These are phyloP conservation scores for Bathelium albidoporum DNA, from an alignment of 495 filamentous ascomycete species.

Conservation along the genomic window DNA sequence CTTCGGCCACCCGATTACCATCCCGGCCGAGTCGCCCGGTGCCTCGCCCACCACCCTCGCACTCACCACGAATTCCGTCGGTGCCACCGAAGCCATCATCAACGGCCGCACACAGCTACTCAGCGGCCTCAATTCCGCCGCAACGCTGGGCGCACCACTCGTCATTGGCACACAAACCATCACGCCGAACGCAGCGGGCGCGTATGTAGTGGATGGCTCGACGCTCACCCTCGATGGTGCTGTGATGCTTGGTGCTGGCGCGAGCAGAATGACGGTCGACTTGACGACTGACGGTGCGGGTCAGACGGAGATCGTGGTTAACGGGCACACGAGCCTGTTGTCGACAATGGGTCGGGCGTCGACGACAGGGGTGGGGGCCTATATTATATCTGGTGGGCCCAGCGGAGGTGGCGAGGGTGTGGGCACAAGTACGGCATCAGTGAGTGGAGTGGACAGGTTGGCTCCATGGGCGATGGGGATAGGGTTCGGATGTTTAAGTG, in stretches of 20 bases:
- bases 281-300: not conserved
- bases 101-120: not conserved
- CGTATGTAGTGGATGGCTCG: conserved; percentile 2
- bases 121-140: not conserved
- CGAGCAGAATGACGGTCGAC: not conserved
- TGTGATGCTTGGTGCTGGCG: not conserved
- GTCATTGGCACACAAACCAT: too few species aligned
- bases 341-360: not conserved
- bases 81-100: not conserved
- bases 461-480: not conserved
- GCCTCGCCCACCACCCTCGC: not conserved
- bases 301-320: not conserved
- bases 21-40: not conserved
- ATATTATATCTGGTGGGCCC: not conserved
- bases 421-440: not conserved
- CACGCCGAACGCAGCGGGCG: not conserved
- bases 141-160: not conserved
- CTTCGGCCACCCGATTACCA: conserved; percentile 5
- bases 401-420: not conserved
- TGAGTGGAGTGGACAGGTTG: not conserved
- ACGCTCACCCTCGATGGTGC: conserved; percentile 7
- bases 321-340: not conserved
- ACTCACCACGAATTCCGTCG: not conserved
- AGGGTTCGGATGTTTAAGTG: not conserved
- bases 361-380: not conserved